phyloP scores from a whole-genome alignment of 805 yeast species.

The Torulaspora franciscae region DNA sequence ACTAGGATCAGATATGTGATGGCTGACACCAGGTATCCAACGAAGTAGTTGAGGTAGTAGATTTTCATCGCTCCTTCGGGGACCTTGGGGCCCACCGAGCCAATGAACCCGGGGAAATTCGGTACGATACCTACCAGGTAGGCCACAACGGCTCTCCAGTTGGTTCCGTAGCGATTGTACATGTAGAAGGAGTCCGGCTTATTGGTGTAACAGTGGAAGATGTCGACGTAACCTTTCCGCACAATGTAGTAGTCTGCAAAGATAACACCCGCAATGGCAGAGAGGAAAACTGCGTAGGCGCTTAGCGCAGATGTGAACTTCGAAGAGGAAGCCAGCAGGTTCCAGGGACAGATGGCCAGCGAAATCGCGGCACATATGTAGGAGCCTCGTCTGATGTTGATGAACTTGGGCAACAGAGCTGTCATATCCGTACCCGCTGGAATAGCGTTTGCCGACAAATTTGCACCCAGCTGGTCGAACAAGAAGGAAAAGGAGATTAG shows the following conservation, averaged over 20 bases:
- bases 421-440: constrained; percentile 72
- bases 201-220: constrained; percentile 60
- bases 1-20: constrained; percentile 51
- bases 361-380: constrained; percentile 70
- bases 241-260: constrained; percentile 65
- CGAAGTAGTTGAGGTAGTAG: constrained; percentile 68
- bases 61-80: constrained; percentile 74
- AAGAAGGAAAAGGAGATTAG: constrained; percentile 66
- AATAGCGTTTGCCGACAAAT: constrained; percentile 65
- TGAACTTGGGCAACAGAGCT: constrained; percentile 56
- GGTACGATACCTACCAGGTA: constrained; percentile 77
- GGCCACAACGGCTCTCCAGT: constrained; percentile 82
- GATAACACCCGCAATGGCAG: constrained; percentile 77
- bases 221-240: constrained; percentile 63
- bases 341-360: constrained; percentile 77
- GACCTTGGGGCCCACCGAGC: constrained; percentile 72
- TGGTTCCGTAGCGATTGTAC: constrained; percentile 59
- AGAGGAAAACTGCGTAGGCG: constrained; percentile 77
- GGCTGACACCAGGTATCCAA: constrained; percentile 63
- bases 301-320: constrained; percentile 74
- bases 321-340: constrained; percentile 61
- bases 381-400: constrained; percentile 76
- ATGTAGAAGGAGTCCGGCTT: constrained; percentile 47
- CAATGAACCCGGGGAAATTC: constrained; percentile 82
- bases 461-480: constrained; percentile 73